Evolutionary conservation across 441 rosid genomes (phyloP), one percentile per base, ranked within the genome.

Genomic region (Populus hybrid): DNA sequence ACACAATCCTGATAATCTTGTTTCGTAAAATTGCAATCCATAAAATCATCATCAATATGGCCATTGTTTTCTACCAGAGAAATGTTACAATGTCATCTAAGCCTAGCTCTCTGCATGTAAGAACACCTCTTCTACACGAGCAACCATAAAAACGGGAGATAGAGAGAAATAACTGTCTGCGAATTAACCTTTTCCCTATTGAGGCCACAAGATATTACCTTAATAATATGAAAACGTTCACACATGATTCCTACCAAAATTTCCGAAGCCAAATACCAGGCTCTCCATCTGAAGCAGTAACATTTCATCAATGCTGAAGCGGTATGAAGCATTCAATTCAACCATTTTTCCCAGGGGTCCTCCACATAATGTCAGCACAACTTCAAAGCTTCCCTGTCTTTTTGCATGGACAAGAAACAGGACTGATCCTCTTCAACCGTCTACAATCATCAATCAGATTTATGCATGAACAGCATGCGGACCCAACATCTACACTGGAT

Each of bases 191-290:
- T 28, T 28, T 8, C 36, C 70, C 36, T 23, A n/a, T 19, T 5
- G 28, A 35, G 3, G 28, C 59, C 53, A 34, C 16, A 70, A 70
- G 40, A 9, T n/a, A 38, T n/a, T 35, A 35, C 53, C 50, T 23
- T 34, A n/a, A 70, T 4, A n/a, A 1, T n/a, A 40, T 34, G 2
- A 36, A 70, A n/a, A 21, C 10, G 9, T 12, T 42, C 24, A 10
- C 53, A 69, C 72, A 70, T n/a, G 14, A 32, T 70, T 9, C 75
- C 67, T 30, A 19, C 14, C 46, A 71, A 50, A 71, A 71, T 50
- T 50, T 26, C 74, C 1, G 7, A 2, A 50, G 38, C 40, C 21
- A 30, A 9, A 18, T 18, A 16, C 75, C 26, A 5, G 75, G 18
- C 75, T 18, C 21, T 1, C 8, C 4, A 10, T 42, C 11, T n/a